Base-by-base conservation (phyloP, 2,329 filamentous ascomycete species). In the Botrytis galanthina region DNA sequence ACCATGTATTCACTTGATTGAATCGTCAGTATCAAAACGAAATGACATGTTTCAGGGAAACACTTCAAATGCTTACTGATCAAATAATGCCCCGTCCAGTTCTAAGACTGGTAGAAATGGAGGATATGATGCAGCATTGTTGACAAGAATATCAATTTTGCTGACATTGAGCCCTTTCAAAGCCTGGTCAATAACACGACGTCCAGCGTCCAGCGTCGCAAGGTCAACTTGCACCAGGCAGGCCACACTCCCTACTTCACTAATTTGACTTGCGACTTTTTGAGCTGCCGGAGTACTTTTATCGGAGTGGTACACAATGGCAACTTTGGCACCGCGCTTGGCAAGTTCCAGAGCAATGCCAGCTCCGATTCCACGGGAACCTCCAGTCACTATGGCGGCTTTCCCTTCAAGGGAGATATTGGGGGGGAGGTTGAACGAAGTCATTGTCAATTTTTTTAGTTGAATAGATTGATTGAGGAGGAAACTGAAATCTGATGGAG, bases 281-380 rank as follows among this genome's bases (percentile, higher is more conserved):
- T 84, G 80, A 4, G 78, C 76, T 63, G n/a, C 37, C 26, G 46
- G n/a, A 9, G 80, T 74, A 78, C 88, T 84, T 14, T 57, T 57
- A 57, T 57, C 51, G 51, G 82, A 83, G 54, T 82, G 79, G 82
- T 90, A 89, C 81, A 89, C 89, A 76, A 90, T 83, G 63, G 89
- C 82, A 63, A 90, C 85, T 74, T 82, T 85, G 77, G 86, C 86
- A 46, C 88, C 88, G 72, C 85, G 85, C 75, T 83, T 82, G 79
- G 86, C 87, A 59, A 89, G 85, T 76, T 87, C 85, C 73, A 87
- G 84, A 75, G 87, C 87, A 70, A 87, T 87, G 73, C 87, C 87
- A 68, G 85, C 84, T 51, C 88, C 89, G 76, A 90, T 89, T 74
- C 88, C 88, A 74, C 87, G 87, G 73, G 86, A 86, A 73, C 83